These are phyloP conservation scores for Candolleomyces eurysporus DNA, from an alignment of 768 basidiomycete species.

Conservation along the genomic window DNA sequence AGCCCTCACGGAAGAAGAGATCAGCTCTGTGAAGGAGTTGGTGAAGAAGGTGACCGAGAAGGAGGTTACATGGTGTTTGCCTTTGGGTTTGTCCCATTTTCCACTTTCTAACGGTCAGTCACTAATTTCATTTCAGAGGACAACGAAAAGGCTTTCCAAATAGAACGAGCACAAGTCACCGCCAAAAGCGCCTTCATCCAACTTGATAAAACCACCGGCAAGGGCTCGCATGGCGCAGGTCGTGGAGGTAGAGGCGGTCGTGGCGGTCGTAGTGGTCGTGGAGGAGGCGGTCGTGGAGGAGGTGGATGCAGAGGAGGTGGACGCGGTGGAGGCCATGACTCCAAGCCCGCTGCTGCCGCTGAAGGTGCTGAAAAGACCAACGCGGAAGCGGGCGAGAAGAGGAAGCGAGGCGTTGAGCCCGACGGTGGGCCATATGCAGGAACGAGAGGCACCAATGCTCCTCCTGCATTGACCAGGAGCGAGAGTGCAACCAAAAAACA, in stretches of 20 bases:
- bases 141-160: slow-evolving; percentile 68
- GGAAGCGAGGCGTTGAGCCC: slow-evolving; percentile 74
- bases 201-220: slow-evolving; percentile 10
- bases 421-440: slow-evolving; percentile 75
- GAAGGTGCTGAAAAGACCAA: slow-evolving; percentile 29
- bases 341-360: slow-evolving; percentile 34
- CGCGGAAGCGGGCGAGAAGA: slow-evolving; percentile 60
- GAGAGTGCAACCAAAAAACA: slow-evolving; percentile 37
- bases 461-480: slow-evolving; percentile 41
- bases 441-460: slow-evolving; percentile 59
- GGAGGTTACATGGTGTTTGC: slow-evolving; percentile 61
- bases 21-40: slow-evolving; percentile 63
- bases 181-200: slow-evolving; percentile 50
- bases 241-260: slow-evolving; percentile 30
- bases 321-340: slow-evolving; percentile 31
- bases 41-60: slow-evolving; percentile 64
- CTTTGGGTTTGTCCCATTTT: slow-evolving; percentile 15
- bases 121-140: slow-evolving; percentile 47
- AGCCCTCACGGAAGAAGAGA: slow-evolving; percentile 67
- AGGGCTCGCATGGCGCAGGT: slow-evolving; percentile 21
- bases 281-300: slow-evolving; percentile 42
- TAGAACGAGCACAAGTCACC: slow-evolving; percentile 70
- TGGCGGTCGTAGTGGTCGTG: slow-evolving; percentile 46
- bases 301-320: slow-evolving; percentile 35
- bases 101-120: not conserved